Base-by-base conservation (phyloP, 2,329 filamentous ascomycete genomes). In the Periconia digitata region DNA sequence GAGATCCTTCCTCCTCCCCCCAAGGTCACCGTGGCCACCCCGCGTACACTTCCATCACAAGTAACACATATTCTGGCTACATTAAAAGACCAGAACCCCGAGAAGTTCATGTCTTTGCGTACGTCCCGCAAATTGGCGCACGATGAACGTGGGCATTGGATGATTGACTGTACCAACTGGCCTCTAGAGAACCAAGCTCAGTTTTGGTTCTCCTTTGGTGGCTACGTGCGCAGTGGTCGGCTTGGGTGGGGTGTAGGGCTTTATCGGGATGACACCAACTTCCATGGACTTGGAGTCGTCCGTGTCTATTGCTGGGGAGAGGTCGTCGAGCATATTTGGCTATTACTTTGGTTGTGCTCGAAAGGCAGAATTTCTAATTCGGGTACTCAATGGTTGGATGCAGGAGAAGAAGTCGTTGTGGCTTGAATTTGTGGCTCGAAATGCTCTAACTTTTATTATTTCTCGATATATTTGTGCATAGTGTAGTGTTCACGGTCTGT, bases 131-230 rank as follows among this genome's bases (percentile, higher is more conserved):
- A 69, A 0, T 71, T 87, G 1, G 71, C 77, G 2, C 70, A 72
- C 0, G 80, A 86, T 32, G 90, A 95, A 66, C 79, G 92, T 15
- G 92, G 91, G 0, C 85, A 88, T 69, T 96, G 92, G 92, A 68
- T 76, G 2, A 60, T 96, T 4, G 74, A 84, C 54, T 84, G 80
- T 55, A 63, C 70, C 0, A 43, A 57, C 1, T 90, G 86, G 86
- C 63, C 72, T 0, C 44, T 63, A 0, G 66, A 71, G 0, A 60
- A 78, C 3, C 79, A 81, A 42, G 66, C 74, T 15, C 72, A 77
- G 2, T 78, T 84, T 7, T 92, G 88, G 87, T 68, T 72, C 0
- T 85, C 80, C 43, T 71, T 91, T 20, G 74, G 74, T 6, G 79
- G 84, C 15, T 82, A 83, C 41, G 72, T 95, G 27, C 73, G 73